Evolutionary conservation across 768 basidiomycete genomes (phyloP).

Genomic region (Leccinum fibrillosum): DNA sequence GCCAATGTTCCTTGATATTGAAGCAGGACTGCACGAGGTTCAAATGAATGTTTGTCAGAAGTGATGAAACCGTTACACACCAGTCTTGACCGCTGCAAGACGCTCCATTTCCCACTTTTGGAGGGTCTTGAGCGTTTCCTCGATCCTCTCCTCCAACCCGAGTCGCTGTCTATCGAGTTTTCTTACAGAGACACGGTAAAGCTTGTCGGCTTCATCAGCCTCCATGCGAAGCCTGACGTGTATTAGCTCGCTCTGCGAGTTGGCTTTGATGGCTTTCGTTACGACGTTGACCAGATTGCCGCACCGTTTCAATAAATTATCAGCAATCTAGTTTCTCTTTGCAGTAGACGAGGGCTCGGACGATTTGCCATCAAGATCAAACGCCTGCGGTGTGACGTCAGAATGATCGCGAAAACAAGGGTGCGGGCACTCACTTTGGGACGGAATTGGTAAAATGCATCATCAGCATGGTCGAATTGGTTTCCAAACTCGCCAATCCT

Average conservation of each 20-base stretch:
- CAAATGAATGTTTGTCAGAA: background rate
- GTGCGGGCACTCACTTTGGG: conserved; percentile 52
- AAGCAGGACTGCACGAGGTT: conserved; percentile 53
- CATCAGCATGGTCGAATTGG: conserved; percentile 1
- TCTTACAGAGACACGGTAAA: conserved; percentile 77
- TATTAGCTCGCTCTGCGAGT: conserved; percentile 53
- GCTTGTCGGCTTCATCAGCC: conserved; percentile 75
- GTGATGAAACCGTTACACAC: conserved; percentile 34
- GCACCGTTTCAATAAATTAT: conserved; percentile 65
- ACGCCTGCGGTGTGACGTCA: conserved; percentile 22
- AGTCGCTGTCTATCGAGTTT: conserved; percentile 84
- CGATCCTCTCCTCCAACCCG: conserved; percentile 80
- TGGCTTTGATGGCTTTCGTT: conserved; percentile 60
- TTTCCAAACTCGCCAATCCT: conserved; percentile 27
- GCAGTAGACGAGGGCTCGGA: conserved; percentile 20
- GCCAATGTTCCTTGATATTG: conserved; percentile 84
- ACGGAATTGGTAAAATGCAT: conserved; percentile 48
- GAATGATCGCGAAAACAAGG: conserved; percentile 21
- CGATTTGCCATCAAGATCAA: conserved; percentile 26
- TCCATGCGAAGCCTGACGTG: conserved; percentile 72
- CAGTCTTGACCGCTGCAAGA: conserved; percentile 80
- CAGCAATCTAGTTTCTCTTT: conserved; percentile 39
- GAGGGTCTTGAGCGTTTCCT: conserved; percentile 73
- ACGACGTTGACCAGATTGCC: conserved; percentile 68
- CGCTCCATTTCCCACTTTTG: conserved; percentile 87